Evolutionary conservation across 768 basidiomycete genomes (phyloP), one percentile per base, ranked within the genome.

Genomic region (Zangia roseola): DNA sequence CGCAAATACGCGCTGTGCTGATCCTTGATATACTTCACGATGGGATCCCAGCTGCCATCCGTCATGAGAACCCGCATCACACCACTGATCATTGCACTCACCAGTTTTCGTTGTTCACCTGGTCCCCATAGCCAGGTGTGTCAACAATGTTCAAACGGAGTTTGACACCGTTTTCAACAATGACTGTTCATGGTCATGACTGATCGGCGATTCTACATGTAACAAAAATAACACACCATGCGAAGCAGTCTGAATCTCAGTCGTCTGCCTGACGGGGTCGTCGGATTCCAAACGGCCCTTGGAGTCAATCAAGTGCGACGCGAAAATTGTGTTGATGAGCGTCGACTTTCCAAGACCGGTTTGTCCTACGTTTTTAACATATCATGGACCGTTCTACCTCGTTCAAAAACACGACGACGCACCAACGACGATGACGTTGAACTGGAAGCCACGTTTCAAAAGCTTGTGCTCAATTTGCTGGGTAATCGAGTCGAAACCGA

Each of bases 71-170:
- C 49, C 31, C 5, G 33, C 25, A 1, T 31, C 40, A 33, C 26
- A 4, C 26, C 20, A 43, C 25, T 36, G 42, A 40, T 28, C 45
- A 49, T 34, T 31, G 31, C 24, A 70, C 84, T 40, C 61, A 94
- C 91, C 97, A 97, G 69, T 89, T 89, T 71, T 99, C 95, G 71
- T 99, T 99, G 82, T 99, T 95, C 68, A 99, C 83, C 63, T 94
- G 91, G 79, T 99, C 95, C 40, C 94, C 95, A 61, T 94, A 99
- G 30, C 97, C 95, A 45, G 95, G 95, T 10, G 97, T 99, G 71
- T 99, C 95, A 58, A 98, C 92, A 56, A 99, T 97, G 79, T 97
- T 98, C 63, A 99, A 75, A 43, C 92, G 83, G 52, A 99, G 81
- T 67, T 84, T 86, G 52, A 99, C 95, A 47, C 92, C 92, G 57